A percentile compares a stretch with the other conserved stretches of the same genome.
Evolutionary conservation across 1,284 basidiomycete genomes (phyloP).

Genomic region (Cryptococcus depauperatus): DNA sequence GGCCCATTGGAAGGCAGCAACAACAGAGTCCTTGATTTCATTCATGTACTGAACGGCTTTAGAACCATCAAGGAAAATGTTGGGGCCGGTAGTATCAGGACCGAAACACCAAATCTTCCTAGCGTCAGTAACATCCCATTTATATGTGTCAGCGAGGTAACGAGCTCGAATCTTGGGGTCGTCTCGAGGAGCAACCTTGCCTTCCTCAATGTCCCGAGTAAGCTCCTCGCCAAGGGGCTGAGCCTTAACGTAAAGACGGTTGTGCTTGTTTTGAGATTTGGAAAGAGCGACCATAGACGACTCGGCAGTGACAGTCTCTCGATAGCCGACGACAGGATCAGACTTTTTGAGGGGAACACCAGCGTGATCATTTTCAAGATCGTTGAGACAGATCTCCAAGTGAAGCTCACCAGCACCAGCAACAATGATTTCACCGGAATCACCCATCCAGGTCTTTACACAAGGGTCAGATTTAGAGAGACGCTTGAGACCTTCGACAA

Average conservation of each 20-base stretch:
- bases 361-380: constrained; percentile 98
- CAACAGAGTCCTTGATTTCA: constrained; percentile 99
- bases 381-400: constrained; percentile 99
- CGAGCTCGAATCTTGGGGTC: constrained; percentile 97
- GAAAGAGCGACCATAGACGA: constrained; percentile 94
- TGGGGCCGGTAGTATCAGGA: constrained; percentile 95
- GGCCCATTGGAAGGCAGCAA: constrained; percentile 99
- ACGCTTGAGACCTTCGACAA: constrained; percentile 99
- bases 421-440: constrained; percentile 96
- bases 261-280: constrained; percentile 99
- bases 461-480: constrained; percentile 99
- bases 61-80: constrained; percentile 94
- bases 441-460: constrained; percentile 90
- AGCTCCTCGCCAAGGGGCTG: constrained; percentile 90
- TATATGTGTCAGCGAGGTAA: constrained; percentile 89
- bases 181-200: constrained; percentile 82
- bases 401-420: constrained; percentile 99
- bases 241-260: constrained; percentile 92
- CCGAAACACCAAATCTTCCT: constrained; percentile 99
- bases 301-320: constrained; percentile 95
- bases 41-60: constrained; percentile 98
- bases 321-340: constrained; percentile 95
- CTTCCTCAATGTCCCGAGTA: constrained; percentile 82
- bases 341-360: constrained; percentile 99
- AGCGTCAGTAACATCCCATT: constrained; percentile 99